A percentile compares a stretch with the other conserved stretches of the same genome.
These are phyloP conservation scores for Russula dissimulans DNA, from an alignment of 768 basidiomycete genomes.

Conservation along the genomic window DNA sequence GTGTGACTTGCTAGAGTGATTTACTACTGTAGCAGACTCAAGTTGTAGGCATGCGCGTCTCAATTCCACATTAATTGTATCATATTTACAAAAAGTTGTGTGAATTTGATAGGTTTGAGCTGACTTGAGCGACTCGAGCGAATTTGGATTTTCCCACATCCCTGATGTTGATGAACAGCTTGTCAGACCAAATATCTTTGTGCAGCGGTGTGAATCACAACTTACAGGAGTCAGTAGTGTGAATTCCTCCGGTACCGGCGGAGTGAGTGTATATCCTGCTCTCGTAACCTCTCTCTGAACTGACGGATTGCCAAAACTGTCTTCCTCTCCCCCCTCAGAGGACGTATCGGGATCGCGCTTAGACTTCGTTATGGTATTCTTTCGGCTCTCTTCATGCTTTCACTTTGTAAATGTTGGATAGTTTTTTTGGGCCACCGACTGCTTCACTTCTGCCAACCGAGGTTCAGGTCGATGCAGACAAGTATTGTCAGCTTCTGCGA, in stretches of 20 bases:
- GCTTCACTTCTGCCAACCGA: not conserved
- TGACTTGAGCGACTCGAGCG: too few species aligned
- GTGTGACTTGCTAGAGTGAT: too few species aligned
- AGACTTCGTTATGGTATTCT: too few species aligned
- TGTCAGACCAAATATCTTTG: not conserved
- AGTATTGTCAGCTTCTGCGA: not conserved
- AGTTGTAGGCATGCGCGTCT: too few species aligned
- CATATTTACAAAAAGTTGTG: too few species aligned
- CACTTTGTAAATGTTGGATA: too few species aligned
- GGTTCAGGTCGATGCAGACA: not conserved
- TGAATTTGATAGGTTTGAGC: too few species aligned
- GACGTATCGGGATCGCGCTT: too few species aligned
- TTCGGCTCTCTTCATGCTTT: too few species aligned
- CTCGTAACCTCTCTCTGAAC: not conserved
- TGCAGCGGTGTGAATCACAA: not conserved
- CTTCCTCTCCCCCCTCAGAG: not conserved
- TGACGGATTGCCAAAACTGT: not conserved
- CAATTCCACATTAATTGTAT: too few species aligned
- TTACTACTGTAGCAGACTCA: too few species aligned
- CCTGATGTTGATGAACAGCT: not conserved
- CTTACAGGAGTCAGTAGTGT: not conserved
- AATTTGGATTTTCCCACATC: too few species aligned
- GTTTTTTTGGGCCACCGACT: not conserved
- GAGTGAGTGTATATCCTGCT: not conserved
- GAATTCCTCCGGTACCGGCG: not conserved